phyloP scores from a whole-genome alignment of 148 eudicot genomes.

The Pouteria glomerata region DNA sequence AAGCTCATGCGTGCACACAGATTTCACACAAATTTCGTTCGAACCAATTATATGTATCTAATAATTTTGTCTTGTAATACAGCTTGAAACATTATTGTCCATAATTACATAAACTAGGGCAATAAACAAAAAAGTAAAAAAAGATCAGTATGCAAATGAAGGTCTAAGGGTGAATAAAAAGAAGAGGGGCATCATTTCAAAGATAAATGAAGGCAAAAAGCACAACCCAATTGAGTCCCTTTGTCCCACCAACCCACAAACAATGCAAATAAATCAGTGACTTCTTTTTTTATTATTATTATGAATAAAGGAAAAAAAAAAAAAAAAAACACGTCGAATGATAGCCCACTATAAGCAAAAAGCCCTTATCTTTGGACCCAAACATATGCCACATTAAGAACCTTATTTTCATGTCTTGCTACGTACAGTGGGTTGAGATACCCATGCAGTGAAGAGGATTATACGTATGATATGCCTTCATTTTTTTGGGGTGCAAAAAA shows the following conservation, averaged over 20 bases:
- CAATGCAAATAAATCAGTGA: conserved; percentile 9
- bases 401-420: conserved; percentile 5
- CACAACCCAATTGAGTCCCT: conserved; percentile 14
- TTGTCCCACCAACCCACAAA: conserved; percentile 27
- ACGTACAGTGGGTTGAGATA: no score
- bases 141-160: neutral
- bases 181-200: neutral
- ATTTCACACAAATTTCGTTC: neutral
- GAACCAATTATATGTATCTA: neutral
- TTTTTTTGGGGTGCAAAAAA: no score
- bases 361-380: conserved; percentile 24
- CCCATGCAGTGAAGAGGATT: no score
- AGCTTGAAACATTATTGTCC: conserved; percentile 9
- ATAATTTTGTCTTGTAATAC: conserved; percentile 12
- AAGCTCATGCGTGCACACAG: conserved; percentile 11
- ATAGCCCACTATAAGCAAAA: conserved; percentile 22
- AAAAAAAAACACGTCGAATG: conserved; percentile 17
- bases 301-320: no score
- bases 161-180: neutral
- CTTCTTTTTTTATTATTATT: no score
- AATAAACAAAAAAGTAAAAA: neutral
- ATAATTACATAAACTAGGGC: conserved; percentile 9
- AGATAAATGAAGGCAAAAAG: conserved; percentile 11
- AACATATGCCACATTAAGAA: conserved; percentile 14
- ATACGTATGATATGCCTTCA: no score